Base-by-base conservation (phyloP, 2,329 filamentous ascomycete species). In the Salinomyces thailandicus region DNA sequence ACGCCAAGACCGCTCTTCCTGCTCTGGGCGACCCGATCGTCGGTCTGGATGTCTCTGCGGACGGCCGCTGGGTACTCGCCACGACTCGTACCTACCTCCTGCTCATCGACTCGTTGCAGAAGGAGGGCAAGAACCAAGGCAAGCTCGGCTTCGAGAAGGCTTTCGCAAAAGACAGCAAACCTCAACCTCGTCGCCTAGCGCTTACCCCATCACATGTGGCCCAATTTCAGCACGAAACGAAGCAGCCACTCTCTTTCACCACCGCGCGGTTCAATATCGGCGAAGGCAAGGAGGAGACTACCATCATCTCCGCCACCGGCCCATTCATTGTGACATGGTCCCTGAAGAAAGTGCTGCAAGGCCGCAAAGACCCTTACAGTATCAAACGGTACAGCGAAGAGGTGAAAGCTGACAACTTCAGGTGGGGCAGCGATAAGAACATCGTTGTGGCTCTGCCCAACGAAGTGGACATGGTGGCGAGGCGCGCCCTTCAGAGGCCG, bases 361-460 rank as follows among this genome's bases (percentile, higher is more conserved):
- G 84, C 35, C 74, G 73, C 46, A 91, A 87, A 62, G 82, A 91
- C 41, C 81, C 89, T 0, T 98, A 98, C 66, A 83, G 79, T 50
- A 96, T 98, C 71, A 95, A 96, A 71, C 81, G 91, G 12, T 98
- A 98, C 58, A 73, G 77, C 1, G 91, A 98, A 53, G 82, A 93
- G 45, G 86, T 98, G 56, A 95, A 93, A 70, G 91, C 91, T 3
- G 91, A 98, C 60, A 93, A 98, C 60, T 98, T 98, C 77, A 86
- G 91, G 53, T 98, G 86, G 54, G 89, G 89, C 31, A 87, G 81
- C 4, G 91, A 98, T 62, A 93, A 94, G 74, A 95, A 95, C 53
- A 85, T 98, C 52, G 94, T 98, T 53, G 89, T 98, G 22, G 91
- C 91, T 1, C 67, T 98, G 45, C 87, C 91, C 2, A 94, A 98